Base-by-base conservation (phyloP, 1,284 basidiomycete species). In the Cystobasidiaceae sp. region DNA sequence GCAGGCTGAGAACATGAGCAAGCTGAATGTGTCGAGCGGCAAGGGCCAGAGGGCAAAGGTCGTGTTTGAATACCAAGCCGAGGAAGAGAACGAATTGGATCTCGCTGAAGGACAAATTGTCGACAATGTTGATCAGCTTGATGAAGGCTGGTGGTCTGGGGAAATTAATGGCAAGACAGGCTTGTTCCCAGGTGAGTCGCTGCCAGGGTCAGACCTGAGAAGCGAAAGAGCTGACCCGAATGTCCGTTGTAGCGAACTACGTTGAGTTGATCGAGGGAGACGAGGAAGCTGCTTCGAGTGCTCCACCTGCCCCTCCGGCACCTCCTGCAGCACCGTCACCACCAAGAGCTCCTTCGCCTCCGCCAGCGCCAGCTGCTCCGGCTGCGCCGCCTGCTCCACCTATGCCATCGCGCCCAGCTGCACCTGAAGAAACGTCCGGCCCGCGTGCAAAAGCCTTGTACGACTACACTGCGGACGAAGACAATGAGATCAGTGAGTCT, bases 101-200 rank as follows among this genome's bases (percentile, higher is more conserved):
- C 81, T 96, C 21, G 71, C 80, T 2, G 90, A 93, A 75, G 92
- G 90, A 54, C 89, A 93, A 74, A 77, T 86, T 37, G 85, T 94
- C 60, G 84, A 87, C 58, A 82, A 88, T 69, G 85, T 93, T 49
- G 89, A 92, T 75, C 83, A 89, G 77, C 75, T 90, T n/a, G 89
- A 87, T 72, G 88, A 90, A 71, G 90, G 92, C 69, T 94, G 92
- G 91, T 94, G 91, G 91, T 82, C 86, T 71, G 92, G 91, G 70
- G 82, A 83, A 68, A 66, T 75, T 43, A 77, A 82, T 60, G 90
- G 89, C 1, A 78, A 82, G 48, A 76, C 81, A 55, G 91, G 90
- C 11, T 79, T 92, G 67, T 93, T 58, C 54, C 61, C 66, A 88
- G 80, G 32, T 82, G 81, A 11, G 39, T 34, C 33, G n/a, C n/a